Base-by-base conservation (phyloP, 306 rosid genomes). In the Quercus parvula region DNA sequence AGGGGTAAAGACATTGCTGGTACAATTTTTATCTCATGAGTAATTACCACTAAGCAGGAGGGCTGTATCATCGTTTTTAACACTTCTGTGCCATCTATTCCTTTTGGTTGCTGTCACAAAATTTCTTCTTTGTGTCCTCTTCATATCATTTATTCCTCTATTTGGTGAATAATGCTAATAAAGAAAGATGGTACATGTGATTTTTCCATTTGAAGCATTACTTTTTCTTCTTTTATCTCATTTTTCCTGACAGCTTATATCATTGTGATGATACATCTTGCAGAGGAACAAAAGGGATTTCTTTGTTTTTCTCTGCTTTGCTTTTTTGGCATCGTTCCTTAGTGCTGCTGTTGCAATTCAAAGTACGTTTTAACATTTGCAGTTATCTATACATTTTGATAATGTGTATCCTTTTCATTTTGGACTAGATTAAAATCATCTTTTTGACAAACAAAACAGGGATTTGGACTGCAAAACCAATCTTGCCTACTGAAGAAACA, bases 211-310 rank as follows among this genome's bases (percentile, higher is more conserved):
- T 61, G 54, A n/a, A 18, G 13, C 75, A 7, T 19, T 41, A 11
- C 41, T 44, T 46, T 22, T 30, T 49, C 17, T 69, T 58, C 20
- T 33, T 71, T 74, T 22, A 75, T 73, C 70, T 71, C 52, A 62
- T 13, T 78, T 63, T n/a, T 86, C 75, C 57, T 30, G 54, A 61
- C 80, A 68, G 35, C 76, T 76, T 67, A 72, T 58, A 73, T 74
- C 75, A n/a, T 87, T 74, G 25, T 72, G 18, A 78, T 75, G 69
- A 78, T 89, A 63, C 73, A 54, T 87, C 78, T 89, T 89, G 94
- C 98, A 92, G 99, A 88, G 88, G 87, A 95, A 95, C 88, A 95
- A 92, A 72, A 83, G 97, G 86, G 96, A 95, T 77, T 95, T 95
- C 86, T 89, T 95, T 80, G 84, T 91, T 75, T 82, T 95, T 17